Percentiles rank a stretch among this genome's conserved stretches.
Evolutionary conservation across 2,329 filamentous ascomycete genomes (phyloP).

Genomic region (Alternaria atra): DNA sequence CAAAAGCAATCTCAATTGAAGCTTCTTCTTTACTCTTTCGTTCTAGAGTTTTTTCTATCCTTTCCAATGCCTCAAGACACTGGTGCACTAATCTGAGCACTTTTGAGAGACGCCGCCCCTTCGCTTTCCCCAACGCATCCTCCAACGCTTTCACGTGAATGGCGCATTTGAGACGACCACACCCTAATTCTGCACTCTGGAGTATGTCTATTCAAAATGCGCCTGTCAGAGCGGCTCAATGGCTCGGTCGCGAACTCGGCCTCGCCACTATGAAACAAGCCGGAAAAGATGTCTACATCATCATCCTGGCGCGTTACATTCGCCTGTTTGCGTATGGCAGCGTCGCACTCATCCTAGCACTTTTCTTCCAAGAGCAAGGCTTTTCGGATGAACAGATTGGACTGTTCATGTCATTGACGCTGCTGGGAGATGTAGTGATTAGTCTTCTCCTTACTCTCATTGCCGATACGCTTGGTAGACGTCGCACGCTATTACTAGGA

Average conservation of each 20-base stretch:
- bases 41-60: neutral
- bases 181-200: neutral
- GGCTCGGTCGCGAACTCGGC: slow-evolving; percentile 43
- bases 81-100: neutral
- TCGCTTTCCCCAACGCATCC: neutral
- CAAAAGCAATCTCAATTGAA: neutral
- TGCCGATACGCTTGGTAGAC: slow-evolving; percentile 48
- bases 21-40: neutral
- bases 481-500: slow-evolving; percentile 46
- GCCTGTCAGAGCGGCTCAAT: slow-evolving; percentile 20
- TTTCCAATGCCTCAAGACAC: neutral
- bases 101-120: neutral
- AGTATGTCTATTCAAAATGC: slow-evolving; percentile 24
- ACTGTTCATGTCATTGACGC: slow-evolving; percentile 53
- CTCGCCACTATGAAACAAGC: slow-evolving; percentile 39
- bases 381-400: slow-evolving; percentile 51
- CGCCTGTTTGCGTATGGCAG: slow-evolving; percentile 51
- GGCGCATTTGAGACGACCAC: neutral
- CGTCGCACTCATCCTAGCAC: slow-evolving; percentile 48
- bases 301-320: slow-evolving; percentile 49
- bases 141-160: slow-evolving; percentile 6
- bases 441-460: slow-evolving; percentile 50
- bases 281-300: slow-evolving; percentile 44
- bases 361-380: slow-evolving; percentile 47
- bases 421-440: slow-evolving; percentile 50